Base-by-base conservation (phyloP, 2,329 filamentous ascomycete species). In the Lasiodiplodia sp. region DNA sequence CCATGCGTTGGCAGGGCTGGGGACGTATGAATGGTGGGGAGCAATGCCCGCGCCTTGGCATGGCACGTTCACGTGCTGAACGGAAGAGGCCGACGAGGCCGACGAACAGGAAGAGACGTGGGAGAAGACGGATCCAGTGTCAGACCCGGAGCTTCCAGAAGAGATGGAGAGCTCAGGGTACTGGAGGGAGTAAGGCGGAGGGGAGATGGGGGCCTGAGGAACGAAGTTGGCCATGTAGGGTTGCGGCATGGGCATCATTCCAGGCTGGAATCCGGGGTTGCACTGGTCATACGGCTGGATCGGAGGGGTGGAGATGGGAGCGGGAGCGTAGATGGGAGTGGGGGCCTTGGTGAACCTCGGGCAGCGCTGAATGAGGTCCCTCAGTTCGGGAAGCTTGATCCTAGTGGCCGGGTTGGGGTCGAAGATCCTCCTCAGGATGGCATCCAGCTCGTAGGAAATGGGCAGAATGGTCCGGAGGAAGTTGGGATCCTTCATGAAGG, bases 401-500 rank as follows among this genome's bases (percentile, higher is more conserved):
- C 96, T 87, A 78, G 93, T 89, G 75, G 89, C 86, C 68, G 96
- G 94, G 81, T 96, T 90, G 79, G 89, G 88, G 77, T 95, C 91
- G 80, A 99, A 99, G 75, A 98, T 92, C 76, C 91, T 89, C 73
- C 89, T 90, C 75, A 99, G 83, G 72, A 99, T 96, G 77, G 88
- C 86, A 83, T 97, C 94, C 78, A 98, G 86, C 78, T 97, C 94
- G 78, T 92, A 86, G 68, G 96, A 94, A 76, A 99, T 83, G 25
- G 96, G 95, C 68, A 99, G 87, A 75, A 99, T 99, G 71, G 93
- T 92, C 84, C 94, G 92, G 72, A 99, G 84, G 80, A 98, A 99
- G 77, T 91, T 90, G 70, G 89, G 89, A 77, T 94, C 93, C 84
- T 91, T 91, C 74, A 92, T 87, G 82, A 92, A 98, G 67, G 94